Base-by-base conservation (phyloP, 305 asterid genomes). In the Andrographis paniculata region DNA sequence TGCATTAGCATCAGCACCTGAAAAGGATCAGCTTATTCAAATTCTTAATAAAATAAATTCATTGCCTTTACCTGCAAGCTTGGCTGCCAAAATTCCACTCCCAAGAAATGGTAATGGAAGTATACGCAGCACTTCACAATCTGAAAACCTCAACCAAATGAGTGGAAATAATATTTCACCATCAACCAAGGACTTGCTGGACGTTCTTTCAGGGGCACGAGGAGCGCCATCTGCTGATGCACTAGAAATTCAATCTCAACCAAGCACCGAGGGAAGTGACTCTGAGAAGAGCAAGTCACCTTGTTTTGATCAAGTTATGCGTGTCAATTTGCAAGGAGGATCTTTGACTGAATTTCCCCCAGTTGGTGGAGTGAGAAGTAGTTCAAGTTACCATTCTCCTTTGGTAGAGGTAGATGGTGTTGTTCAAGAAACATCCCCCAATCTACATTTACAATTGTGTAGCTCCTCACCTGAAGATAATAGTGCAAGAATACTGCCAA, bases 151-250 rank as follows among this genome's bases (percentile, higher is more conserved):
- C 42, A 53, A 68, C 58, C 61, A 30, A 55, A 51, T 38, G 45
- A 65, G 65, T 48, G 78, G 50, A 22, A 65, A 63, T 19, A 54
- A 68, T 51, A 42, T 76, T 53, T 65, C 72, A 19, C 80, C 74
- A 38, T 73, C 94, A 33, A 82, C 96, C 43, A 74, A 21, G 88
- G 71, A 82, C 73, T 74, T 86, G 65, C 82, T 86, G 36, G 82
- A 77, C 20, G 78, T 50, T 66, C 80, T 86, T 48, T 79, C 92
- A 39, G 72, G 75, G 36, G 53, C 71, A 58, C 70, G 65, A 17
- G 60, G 65, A 13, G 31, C 60, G 31, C 63, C 50, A 27, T 48
- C 69, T 45, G 56, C 76, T 42, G 72, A 67, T 45, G 66, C 61
- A 44, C 20, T 53, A 14, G 82, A 64, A 49, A 51, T 42, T 58